Evolutionary conservation across 805 yeast species (phyloP), one percentile per base, ranked within the genome.

Genomic region (Hermanozyma aechmeae): DNA sequence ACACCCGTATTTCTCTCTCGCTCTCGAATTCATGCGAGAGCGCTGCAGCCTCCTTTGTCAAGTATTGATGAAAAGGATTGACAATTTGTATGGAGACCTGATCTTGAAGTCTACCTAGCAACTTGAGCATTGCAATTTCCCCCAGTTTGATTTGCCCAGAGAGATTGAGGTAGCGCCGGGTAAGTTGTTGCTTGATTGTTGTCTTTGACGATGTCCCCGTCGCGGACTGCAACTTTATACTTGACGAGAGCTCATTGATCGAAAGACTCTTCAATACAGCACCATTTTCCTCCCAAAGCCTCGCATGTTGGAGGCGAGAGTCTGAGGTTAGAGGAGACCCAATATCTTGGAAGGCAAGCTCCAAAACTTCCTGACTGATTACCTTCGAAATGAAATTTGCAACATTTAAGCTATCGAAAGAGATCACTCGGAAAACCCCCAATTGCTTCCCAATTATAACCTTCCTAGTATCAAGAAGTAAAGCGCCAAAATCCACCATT

Each of bases 11-110:
- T 11, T 67, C 66, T 31, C 54, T 57, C 19, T 43, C 45, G 5
- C 59, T 57, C 7, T 61, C 56, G 39, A 54, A 73, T 35, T 64
- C 65, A 18, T 46, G 43, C 3, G 64, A 36, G 14, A 64, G 45
- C 31, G 56, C 58, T 9, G 51, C 52, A 17, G 72, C 43, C 33
- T 67, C 71, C 15, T 48, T 45, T 7, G 54, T 48, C 12, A 72
- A 66, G 44, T 60, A 70, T 33, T 70, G 73, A 46, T 72, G 77
- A 19, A 72, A 60, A 1, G 78, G 78, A 40, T 71, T 73, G 37
- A 57, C 58, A 5, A 72, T 45, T 5, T 49, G 55, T 8, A 72
- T 62, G 15, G 52, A 52, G 6, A 53, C 50, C 40, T 70, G 76
- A 28, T 61, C 68, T 26, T 62, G 65, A 20, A 58, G 40, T 28